Conservation (phyloP, 345 rosid genomes). For the Citrus mangshanensis region DNA sequence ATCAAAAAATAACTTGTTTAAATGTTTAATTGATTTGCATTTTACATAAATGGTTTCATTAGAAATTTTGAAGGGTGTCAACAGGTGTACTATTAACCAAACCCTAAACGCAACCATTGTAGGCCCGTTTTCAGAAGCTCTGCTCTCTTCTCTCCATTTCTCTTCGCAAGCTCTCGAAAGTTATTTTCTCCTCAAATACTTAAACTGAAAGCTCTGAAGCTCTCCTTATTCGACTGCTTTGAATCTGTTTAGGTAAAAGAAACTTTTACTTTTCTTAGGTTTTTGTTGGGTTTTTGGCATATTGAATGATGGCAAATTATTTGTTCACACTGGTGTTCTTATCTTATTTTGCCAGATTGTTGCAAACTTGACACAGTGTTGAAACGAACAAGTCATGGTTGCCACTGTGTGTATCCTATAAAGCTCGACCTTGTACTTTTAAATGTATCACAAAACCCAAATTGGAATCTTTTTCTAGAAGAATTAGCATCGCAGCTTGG, state of each 20-base stretch:
- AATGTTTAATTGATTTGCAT: too few species aligned
- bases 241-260: neutral
- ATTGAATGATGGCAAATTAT: neutral
- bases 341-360: conserved; percentile 56
- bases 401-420: conserved; percentile 97
- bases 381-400: conserved; percentile 67
- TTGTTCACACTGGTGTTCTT: conserved; percentile 19
- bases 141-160: too few species aligned
- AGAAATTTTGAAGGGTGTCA: too few species aligned
- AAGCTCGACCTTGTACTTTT: conserved; percentile 89
- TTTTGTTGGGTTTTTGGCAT: neutral
- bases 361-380: conserved; percentile 74
- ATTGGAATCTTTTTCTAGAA: conserved; percentile 58
- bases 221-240: neutral
- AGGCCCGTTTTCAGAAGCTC: neutral
- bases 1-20: too few species aligned
- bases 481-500: conserved; percentile 81
- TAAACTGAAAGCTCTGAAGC: neutral
- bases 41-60: too few species aligned
- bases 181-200: neutral
- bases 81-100: too few species aligned
- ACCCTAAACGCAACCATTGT: neutral
- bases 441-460: conserved; percentile 82
- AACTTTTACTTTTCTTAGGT: neutral
- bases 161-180: neutral